Percentiles rank a stretch among this genome's conserved stretches.
These are phyloP conservation scores for Pirum gemmata DNA, from an alignment of 78 protist genomes.

Conservation along the genomic window DNA sequence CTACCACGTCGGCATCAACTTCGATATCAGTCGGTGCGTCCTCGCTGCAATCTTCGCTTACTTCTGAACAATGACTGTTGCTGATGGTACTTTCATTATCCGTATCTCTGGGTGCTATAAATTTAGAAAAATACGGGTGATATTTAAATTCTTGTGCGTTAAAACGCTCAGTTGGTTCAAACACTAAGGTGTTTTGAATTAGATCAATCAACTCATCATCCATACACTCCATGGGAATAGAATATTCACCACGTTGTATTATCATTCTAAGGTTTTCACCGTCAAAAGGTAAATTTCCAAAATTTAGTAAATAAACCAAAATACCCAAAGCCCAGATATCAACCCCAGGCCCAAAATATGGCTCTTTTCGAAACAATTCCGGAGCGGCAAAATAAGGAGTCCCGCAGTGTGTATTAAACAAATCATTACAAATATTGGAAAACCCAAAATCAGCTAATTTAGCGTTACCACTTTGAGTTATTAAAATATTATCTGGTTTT, in stretches of 20 bases:
- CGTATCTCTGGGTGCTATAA: too few relatives aligned
- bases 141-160: background rate
- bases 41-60: background rate
- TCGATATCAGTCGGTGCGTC: too few relatives aligned
- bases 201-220: background rate
- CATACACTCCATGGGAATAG: constrained; percentile 4
- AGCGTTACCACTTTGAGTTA: constrained; percentile 65
- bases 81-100: too few relatives aligned
- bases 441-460: constrained; percentile 81
- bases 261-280: background rate
- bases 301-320: background rate
- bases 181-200: constrained; percentile 2
- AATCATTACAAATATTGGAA: constrained; percentile 37
- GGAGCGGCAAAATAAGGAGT: constrained; percentile 38
- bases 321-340: constrained; percentile 40
- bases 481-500: too few relatives aligned
- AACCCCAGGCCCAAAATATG: constrained; percentile 30
- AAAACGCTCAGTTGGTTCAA: constrained; percentile 29
- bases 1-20: constrained; percentile 30
- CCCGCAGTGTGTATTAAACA: constrained; percentile 45
- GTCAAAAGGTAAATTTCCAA: constrained; percentile 26
- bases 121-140: too few relatives aligned
- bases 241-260: background rate
- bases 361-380: constrained; percentile 1
- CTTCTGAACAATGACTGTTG: too few relatives aligned